phyloP scores from a whole-genome alignment of 495 filamentous ascomycete genomes.

The Lepidopterella palustris region DNA sequence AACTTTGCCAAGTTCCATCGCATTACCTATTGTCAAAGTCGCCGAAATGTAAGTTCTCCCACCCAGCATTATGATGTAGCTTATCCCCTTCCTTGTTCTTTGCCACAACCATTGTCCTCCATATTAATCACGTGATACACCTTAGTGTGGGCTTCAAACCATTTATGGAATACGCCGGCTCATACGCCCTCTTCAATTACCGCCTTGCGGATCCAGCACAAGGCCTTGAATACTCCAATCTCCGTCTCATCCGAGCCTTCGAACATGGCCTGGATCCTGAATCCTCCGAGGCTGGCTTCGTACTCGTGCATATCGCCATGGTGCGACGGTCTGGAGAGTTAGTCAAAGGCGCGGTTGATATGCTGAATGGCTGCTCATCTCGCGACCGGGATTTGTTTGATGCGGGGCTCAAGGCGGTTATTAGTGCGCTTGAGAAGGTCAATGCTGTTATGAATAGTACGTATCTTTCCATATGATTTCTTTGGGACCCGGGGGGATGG shows the following conservation, averaged over 20 bases:
- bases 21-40: constrained; percentile 67
- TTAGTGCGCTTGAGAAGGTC: constrained; percentile 59
- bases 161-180: constrained; percentile 93
- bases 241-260: constrained; percentile 81
- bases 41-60: constrained; percentile 63
- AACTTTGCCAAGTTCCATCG: constrained; percentile 60
- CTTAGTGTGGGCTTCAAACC: constrained; percentile 63
- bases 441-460: constrained; percentile 74
- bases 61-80: constrained; percentile 42
- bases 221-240: constrained; percentile 67
- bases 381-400: constrained; percentile 53
- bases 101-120: background rate
- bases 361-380: constrained; percentile 53
- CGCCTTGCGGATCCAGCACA: constrained; percentile 56
- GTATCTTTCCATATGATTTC: constrained; percentile 16
- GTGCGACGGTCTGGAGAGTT: constrained; percentile 69
- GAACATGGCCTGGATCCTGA: constrained; percentile 76
- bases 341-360: constrained; percentile 58
- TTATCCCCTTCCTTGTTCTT: background rate
- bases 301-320: constrained; percentile 50
- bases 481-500: too few relatives aligned
- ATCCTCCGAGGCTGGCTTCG: constrained; percentile 89
- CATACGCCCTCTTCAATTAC: constrained; percentile 89
- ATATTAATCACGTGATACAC: constrained; percentile 12
- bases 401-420: constrained; percentile 53